Percentiles rank a stretch among this genome's conserved stretches.
Evolutionary conservation across 805 yeast species (phyloP).

Genomic region (Kazachstania kunashirensis): DNA sequence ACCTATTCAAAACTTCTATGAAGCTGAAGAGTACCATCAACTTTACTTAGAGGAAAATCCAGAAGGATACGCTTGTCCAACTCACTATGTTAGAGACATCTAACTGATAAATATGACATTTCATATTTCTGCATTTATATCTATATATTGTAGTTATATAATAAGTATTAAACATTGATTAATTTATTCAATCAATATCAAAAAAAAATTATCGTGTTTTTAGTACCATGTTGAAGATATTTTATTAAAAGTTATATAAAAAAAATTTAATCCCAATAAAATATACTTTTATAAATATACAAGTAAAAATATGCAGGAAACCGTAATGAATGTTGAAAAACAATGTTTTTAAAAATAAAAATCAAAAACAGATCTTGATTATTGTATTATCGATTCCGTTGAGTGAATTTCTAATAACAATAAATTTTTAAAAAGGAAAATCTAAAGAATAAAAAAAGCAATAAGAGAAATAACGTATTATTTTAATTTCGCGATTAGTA

Average conservation of each 20-base stretch:
- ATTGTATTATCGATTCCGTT: background rate
- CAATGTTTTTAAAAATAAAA: background rate
- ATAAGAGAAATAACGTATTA: background rate
- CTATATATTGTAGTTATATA: background rate
- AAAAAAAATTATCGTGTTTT: background rate
- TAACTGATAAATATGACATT: constrained; percentile 10
- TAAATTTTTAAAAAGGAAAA: background rate
- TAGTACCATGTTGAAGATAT: constrained; percentile 1
- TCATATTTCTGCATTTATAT: background rate
- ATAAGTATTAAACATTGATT: background rate
- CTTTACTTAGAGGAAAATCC: constrained; percentile 72
- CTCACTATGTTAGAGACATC: constrained; percentile 63
- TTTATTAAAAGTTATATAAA: background rate
- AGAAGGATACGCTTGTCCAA: constrained; percentile 80
- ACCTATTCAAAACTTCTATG: constrained; percentile 63
- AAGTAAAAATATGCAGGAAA: constrained; percentile 2
- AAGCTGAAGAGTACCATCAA: constrained; percentile 96
- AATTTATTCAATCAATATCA: too few species aligned
- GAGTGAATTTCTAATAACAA: background rate
- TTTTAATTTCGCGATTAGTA: constrained; percentile 49
- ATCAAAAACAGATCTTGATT: background rate
- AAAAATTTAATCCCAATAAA: background rate
- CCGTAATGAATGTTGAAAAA: background rate
- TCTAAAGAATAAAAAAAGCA: background rate
- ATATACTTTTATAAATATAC: constrained; percentile 1